Evolutionary conservation across 371 early-diverging fungal genomes (phyloP).

Genomic region (Globomyces sp.): DNA sequence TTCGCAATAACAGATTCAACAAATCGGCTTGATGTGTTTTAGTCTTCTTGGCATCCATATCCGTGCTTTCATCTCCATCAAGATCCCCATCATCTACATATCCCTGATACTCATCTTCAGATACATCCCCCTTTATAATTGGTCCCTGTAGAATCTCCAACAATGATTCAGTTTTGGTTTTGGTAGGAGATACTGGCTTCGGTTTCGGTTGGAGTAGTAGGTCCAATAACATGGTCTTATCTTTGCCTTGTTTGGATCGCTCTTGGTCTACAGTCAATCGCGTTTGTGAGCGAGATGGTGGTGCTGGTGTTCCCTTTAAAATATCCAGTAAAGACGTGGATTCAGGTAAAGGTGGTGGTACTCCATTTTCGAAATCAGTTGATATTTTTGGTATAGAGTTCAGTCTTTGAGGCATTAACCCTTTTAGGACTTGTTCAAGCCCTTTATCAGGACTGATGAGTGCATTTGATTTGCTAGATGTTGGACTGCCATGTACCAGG

Average conservation of each 20-base stretch:
- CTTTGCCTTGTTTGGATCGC: too few relatives aligned
- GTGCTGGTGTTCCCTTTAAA: constrained; percentile 1
- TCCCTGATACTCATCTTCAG: background rate
- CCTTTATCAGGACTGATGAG: background rate
- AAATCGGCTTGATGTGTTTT: constrained; percentile 1
- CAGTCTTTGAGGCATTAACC: background rate
- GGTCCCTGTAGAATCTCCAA: background rate
- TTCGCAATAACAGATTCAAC: constrained; percentile 2
- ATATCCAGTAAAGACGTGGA: constrained; percentile 8
- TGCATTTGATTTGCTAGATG: background rate
- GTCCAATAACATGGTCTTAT: too few relatives aligned
- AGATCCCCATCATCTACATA: background rate
- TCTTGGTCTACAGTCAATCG: background rate
- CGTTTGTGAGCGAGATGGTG: constrained; percentile 1
- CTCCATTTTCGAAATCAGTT: too few relatives aligned
- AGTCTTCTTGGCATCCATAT: constrained; percentile 3
- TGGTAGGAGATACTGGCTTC: too few relatives aligned
- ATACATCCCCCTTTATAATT: too few relatives aligned
- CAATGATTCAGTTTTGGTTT: background rate
- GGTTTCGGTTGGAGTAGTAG: too few relatives aligned
- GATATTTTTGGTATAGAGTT: too few relatives aligned
- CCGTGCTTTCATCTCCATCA: constrained; percentile 8
- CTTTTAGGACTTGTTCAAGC: background rate
- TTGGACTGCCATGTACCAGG: background rate
- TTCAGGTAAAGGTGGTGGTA: too few relatives aligned